phyloP scores from a whole-genome alignment of 208 protist species.

The Acanthamoeba divionensis region DNA sequence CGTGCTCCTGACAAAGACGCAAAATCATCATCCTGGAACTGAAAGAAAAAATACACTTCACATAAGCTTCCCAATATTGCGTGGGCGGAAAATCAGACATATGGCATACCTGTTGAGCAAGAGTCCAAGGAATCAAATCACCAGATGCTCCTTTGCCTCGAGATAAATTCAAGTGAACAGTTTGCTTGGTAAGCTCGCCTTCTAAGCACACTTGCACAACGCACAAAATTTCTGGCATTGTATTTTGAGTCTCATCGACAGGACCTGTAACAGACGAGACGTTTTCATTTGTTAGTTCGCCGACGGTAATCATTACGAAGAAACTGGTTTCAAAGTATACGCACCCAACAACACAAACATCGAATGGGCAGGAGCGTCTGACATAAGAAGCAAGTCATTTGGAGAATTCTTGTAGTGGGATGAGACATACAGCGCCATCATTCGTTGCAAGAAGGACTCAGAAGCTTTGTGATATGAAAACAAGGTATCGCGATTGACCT shows the following conservation, averaged over 20 bases:
- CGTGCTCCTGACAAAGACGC: constrained; percentile 92
- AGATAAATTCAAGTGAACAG: constrained; percentile 84
- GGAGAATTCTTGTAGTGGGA: constrained; percentile 99
- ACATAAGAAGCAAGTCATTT: constrained; percentile 98
- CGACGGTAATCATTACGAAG: neutral
- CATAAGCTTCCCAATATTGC: no score
- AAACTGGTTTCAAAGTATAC: neutral
- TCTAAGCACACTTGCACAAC: constrained; percentile 97
- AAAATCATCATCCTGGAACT: constrained; percentile 92
- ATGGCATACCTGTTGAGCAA: constrained; percentile 86
- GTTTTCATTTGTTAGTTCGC: neutral
- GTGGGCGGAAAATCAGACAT: no score
- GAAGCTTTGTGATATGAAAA: constrained; percentile 96
- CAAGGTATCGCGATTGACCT: constrained; percentile 89
- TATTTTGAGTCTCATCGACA: constrained; percentile 54
- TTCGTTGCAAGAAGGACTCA: constrained; percentile 91
- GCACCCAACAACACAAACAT: constrained; percentile 96
- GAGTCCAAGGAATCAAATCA: constrained; percentile 99
- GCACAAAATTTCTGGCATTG: constrained; percentile 94
- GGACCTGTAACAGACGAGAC: constrained; percentile 46
- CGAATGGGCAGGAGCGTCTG: constrained; percentile 97
- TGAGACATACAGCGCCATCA: constrained; percentile 92
- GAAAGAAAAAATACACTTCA: constrained; percentile 46
- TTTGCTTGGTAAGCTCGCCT: constrained; percentile 90
- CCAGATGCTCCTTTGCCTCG: constrained; percentile 91